These are phyloP conservation scores for Cyberlindnera euphorbiae DNA, from an alignment of 805 yeast species.

Conservation along the genomic window DNA sequence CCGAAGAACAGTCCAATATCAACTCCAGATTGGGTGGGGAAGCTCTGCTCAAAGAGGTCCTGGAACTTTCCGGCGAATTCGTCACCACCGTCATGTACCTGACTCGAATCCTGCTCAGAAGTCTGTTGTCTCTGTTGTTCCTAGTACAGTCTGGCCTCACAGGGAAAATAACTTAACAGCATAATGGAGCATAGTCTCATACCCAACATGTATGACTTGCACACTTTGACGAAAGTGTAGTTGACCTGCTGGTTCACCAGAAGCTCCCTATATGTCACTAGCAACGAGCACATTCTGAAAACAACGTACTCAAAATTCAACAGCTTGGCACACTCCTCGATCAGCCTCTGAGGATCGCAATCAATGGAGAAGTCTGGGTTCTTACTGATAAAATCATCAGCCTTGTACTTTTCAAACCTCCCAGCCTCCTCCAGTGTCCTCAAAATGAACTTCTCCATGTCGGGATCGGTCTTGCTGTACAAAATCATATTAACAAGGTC, in stretches of 20 bases:
- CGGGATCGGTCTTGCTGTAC: no score
- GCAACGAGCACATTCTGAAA: not conserved
- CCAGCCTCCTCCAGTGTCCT: not conserved
- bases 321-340: not conserved
- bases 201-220: slow-evolving; percentile 1
- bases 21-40: slow-evolving; percentile 2
- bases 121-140: no score
- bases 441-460: not conserved
- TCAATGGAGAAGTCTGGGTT: slow-evolving; percentile 1
- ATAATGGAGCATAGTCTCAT: slow-evolving; percentile 1
- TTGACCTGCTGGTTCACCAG: not conserved
- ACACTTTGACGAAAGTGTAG: slow-evolving; percentile 1
- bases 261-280: not conserved
- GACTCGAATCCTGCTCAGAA: no score
- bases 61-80: slow-evolving; percentile 6
- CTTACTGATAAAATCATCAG: not conserved
- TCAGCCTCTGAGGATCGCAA: not conserved
- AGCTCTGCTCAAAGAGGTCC: slow-evolving; percentile 4
- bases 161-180: slow-evolving; percentile 1
- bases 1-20: slow-evolving; percentile 6
- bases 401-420: not conserved
- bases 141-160: no score
- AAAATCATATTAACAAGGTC: no score
- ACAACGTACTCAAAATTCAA: not conserved
- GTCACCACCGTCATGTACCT: not conserved